phyloP scores from a whole-genome alignment of 768 basidiomycete genomes.

The Boletus eberwhitei region DNA sequence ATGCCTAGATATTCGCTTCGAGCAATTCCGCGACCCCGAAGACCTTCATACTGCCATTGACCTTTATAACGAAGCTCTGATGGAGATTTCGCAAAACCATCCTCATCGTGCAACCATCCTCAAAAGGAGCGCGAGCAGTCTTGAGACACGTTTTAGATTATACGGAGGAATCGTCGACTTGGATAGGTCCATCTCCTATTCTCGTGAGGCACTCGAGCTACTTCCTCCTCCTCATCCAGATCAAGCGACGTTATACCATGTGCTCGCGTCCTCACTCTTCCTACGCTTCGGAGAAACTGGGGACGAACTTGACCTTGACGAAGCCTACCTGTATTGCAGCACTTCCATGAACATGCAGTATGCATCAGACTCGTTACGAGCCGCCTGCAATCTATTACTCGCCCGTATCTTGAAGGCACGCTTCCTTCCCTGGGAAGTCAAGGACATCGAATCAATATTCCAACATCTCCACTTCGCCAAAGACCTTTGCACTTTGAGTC shows the following conservation, averaged over 20 bases:
- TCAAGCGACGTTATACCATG: slow-evolving; percentile 9
- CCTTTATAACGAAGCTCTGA: slow-evolving; percentile 26
- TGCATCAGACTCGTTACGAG: slow-evolving; percentile 11
- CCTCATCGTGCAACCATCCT: slow-evolving; percentile 15
- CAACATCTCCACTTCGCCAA: slow-evolving; percentile 24
- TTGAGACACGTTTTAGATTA: slow-evolving; percentile 14
- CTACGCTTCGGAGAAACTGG: slow-evolving; percentile 24
- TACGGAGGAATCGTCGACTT: slow-evolving; percentile 21
- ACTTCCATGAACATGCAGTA: background rate
- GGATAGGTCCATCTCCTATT: slow-evolving; percentile 26
- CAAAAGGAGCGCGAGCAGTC: slow-evolving; percentile 12
- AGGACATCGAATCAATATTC: slow-evolving; percentile 28
- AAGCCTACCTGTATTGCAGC: slow-evolving; percentile 20
- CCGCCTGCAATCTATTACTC: slow-evolving; percentile 17
- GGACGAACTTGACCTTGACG: slow-evolving; percentile 28
- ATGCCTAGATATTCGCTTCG: slow-evolving; percentile 27
- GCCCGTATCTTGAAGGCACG: slow-evolving; percentile 23
- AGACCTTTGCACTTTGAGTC: slow-evolving; percentile 17
- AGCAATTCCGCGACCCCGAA: slow-evolving; percentile 15
- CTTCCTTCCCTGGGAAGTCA: slow-evolving; percentile 21
- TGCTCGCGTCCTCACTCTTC: slow-evolving; percentile 22
- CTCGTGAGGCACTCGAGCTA: slow-evolving; percentile 24
- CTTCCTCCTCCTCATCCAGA: slow-evolving; percentile 13
- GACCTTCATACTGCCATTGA: slow-evolving; percentile 27
- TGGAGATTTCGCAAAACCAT: slow-evolving; percentile 13